Evolutionary conservation across 176 grass and related monocot genomes (phyloP), one percentile per base, ranked within the genome.

Genomic region (Musa itinerans): DNA sequence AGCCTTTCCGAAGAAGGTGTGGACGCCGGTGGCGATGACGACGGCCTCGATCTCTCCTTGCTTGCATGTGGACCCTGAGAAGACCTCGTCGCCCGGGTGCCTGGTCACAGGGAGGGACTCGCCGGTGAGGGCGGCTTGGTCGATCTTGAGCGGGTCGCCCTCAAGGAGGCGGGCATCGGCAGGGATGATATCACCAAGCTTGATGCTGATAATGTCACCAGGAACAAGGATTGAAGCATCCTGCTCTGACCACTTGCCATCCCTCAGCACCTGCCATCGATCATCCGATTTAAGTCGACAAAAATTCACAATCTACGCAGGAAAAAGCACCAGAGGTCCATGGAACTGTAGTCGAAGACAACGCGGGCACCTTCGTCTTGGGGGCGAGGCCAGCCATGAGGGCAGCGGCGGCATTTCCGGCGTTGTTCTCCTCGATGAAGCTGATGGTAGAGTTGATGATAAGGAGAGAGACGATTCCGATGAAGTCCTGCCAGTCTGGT

Each of bases 401-500:
- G 57, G 89, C 87, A 1, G 89, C 89, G 0, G 93, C 93, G 13
- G 93, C 89, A 63, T 92, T 78, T 2, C 93, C 89, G 10, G 93
- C 90, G 80, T 96, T 96, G 87, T 85, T 75, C 83, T 96, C 89
- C 85, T 96, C 93, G 26, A 96, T 85, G 78, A 88, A 96, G 74
- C 85, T 89, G 70, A 96, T 96, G 72, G 90, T 90, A 77, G 93
- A 96, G 83, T 96, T 96, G 85, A 96, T 92, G 83, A 96, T 62
- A 2, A 96, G 79, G 14, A 96, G 89, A 1, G 83, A 55, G 20
- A 96, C 79, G 76, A 96, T 92, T 16, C 90, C 93, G 22, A 92
- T 79, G 84, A 97, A 92, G 77, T 97, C 93, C 77, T 92, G 87
- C 93, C 90, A 97, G 74, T 97, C 93, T 3, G 93, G 89, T 0